phyloP scores from a whole-genome alignment of 139 green algal genomes.

The Chlorella ohadii region DNA sequence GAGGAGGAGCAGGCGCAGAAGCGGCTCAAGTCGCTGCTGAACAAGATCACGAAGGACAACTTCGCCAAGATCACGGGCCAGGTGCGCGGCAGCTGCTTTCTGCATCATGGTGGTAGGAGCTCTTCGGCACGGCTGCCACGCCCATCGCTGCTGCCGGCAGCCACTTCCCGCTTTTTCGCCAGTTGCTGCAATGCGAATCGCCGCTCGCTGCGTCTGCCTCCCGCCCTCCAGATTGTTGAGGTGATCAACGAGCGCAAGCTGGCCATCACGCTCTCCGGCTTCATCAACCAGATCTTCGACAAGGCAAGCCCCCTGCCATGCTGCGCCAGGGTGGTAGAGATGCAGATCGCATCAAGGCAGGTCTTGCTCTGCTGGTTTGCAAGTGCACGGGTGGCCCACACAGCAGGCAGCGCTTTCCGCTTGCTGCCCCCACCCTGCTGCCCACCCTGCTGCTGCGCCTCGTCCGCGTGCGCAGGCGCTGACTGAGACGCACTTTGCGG shows the following conservation, averaged over 20 bases:
- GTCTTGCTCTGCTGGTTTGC: no score
- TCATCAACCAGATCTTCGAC: conserved; percentile 96
- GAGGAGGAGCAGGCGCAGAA: conserved; percentile 95
- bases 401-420: no score
- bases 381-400: no score
- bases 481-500: conserved; percentile 93
- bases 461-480: conserved; percentile 62
- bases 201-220: neutral
- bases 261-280: conserved; percentile 80
- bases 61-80: conserved; percentile 86
- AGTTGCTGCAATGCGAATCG: no score
- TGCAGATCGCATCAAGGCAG: no score
- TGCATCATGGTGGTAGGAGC: no score
- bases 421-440: no score
- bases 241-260: conserved; percentile 79
- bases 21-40: conserved; percentile 92
- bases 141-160: neutral
- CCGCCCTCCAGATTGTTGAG: conserved; percentile 76
- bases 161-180: neutral
- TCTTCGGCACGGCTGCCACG: no score
- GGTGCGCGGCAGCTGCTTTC: no score
- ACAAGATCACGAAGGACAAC: conserved; percentile 99
- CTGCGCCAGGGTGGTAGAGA: no score
- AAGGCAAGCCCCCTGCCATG: conserved; percentile 74
- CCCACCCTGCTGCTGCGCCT: no score